Conservation (phyloP, 129 eudicot genomes). For the Dittrichia graveolens region DNA sequence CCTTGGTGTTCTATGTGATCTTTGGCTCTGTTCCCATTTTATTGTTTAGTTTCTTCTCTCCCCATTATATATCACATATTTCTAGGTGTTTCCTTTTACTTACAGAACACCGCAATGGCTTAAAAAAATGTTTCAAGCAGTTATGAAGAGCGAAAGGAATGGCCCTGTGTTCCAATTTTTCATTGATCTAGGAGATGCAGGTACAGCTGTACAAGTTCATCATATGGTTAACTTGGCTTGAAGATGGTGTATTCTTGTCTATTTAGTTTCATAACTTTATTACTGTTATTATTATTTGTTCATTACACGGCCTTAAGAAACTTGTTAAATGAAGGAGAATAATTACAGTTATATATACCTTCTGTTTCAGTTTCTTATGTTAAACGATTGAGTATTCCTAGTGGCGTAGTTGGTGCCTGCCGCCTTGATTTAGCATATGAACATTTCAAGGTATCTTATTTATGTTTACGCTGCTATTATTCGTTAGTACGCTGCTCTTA, state of each 20-base stretch:
- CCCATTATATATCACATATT: slow-evolving; percentile 32
- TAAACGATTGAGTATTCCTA: slow-evolving; percentile 75
- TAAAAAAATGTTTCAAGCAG: slow-evolving; percentile 78
- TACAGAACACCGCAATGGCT: slow-evolving; percentile 87
- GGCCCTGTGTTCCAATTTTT: slow-evolving; percentile 92
- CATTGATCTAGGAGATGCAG: slow-evolving; percentile 93
- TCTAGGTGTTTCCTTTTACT: slow-evolving; percentile 30
- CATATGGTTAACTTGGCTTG: not conserved
- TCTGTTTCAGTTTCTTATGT: slow-evolving; percentile 79
- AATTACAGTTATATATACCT: slow-evolving; percentile 19
- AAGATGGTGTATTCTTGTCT: not conserved
- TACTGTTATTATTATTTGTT: not conserved
- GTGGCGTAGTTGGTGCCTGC: slow-evolving; percentile 95
- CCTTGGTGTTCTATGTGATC: not conserved
- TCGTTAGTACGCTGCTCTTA: not conserved
- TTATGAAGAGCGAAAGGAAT: slow-evolving; percentile 74
- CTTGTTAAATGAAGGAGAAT: slow-evolving; percentile 17
- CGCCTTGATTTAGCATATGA: slow-evolving; percentile 94
- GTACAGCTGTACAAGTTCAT: slow-evolving; percentile 40
- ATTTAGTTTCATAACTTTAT: not conserved
- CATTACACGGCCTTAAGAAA: not conserved
- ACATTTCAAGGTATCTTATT: slow-evolving; percentile 75
- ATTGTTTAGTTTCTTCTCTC: slow-evolving; percentile 23
- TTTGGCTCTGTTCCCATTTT: not conserved
- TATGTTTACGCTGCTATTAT: not conserved